Conservation (phyloP, 805 yeast species). For the Tetrapisispora arboricola region DNA sequence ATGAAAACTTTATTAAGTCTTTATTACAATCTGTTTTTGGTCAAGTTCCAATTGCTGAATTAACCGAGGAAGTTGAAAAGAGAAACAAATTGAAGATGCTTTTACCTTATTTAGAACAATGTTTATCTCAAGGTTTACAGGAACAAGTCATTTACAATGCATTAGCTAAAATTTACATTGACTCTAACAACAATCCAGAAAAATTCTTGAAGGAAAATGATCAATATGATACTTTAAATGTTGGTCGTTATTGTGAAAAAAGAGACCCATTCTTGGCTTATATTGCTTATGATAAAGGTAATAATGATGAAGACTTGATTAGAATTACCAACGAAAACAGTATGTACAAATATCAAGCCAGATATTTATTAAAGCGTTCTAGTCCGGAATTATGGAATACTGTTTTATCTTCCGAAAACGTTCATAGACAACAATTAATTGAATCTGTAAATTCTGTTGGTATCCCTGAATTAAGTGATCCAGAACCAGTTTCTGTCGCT, state of each 20-base stretch:
- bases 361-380: slow-evolving; percentile 83
- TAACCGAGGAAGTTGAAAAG: slow-evolving; percentile 91
- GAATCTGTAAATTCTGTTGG: slow-evolving; percentile 96
- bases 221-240: slow-evolving; percentile 83
- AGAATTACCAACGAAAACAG: slow-evolving; percentile 91
- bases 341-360: slow-evolving; percentile 99
- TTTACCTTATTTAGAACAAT: slow-evolving; percentile 86
- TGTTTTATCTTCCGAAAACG: slow-evolving; percentile 66
- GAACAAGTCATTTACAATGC: slow-evolving; percentile 92
- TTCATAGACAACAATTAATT: slow-evolving; percentile 81
- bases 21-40: slow-evolving; percentile 80
- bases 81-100: slow-evolving; percentile 87
- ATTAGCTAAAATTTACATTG: slow-evolving; percentile 94
- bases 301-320: slow-evolving; percentile 80
- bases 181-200: slow-evolving; percentile 95
- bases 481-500: slow-evolving; percentile 87
- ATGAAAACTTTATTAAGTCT: slow-evolving; percentile 73
- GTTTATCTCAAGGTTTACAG: slow-evolving; percentile 70
- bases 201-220: slow-evolving; percentile 88
- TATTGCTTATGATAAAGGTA: slow-evolving; percentile 94
- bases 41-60: slow-evolving; percentile 82
- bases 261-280: slow-evolving; percentile 97
- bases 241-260: slow-evolving; percentile 97
- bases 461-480: slow-evolving; percentile 85
- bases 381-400: slow-evolving; percentile 72